These are phyloP conservation scores for Coemansia sp. DNA, from an alignment of 371 early-diverging fungal species.

Conservation along the genomic window DNA sequence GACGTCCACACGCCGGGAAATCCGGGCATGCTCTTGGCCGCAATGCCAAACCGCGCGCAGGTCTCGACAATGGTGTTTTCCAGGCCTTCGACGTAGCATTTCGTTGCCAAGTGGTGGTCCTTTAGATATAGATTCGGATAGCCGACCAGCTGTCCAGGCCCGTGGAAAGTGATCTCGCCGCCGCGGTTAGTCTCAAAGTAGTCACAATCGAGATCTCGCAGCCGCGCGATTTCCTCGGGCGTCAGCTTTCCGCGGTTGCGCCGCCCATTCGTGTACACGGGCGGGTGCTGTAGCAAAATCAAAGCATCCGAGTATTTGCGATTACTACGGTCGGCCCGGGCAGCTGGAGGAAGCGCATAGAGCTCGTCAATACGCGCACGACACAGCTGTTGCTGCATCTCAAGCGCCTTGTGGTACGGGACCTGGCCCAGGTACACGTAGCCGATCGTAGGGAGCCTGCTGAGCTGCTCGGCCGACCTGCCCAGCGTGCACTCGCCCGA, in stretches of 20 bases:
- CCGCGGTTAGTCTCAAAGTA: conserved; percentile 82
- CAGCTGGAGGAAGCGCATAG: conserved; percentile 18
- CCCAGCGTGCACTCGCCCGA: conserved; percentile 27
- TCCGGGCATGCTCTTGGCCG: conserved; percentile 17
- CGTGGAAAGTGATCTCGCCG: conserved; percentile 95
- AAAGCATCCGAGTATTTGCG: conserved; percentile 58
- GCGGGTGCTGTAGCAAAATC: conserved; percentile 82
- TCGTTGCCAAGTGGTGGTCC: conserved; percentile 53
- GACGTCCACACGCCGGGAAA: conserved; percentile 54
- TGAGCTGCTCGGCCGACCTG: conserved; percentile 26
- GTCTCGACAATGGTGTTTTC: conserved; percentile 77
- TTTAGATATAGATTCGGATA: conserved; percentile 90
- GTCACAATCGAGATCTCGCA: conserved; percentile 69
- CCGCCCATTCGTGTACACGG: conserved; percentile 90
- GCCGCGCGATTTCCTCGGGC: conserved; percentile 56
- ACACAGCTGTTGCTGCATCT: conserved; percentile 60
- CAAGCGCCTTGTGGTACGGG: conserved; percentile 59
- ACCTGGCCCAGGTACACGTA: conserved; percentile 56
- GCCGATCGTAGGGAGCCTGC: conserved; percentile 34
- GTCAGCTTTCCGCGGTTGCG: conserved; percentile 66
- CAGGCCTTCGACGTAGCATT: conserved; percentile 76
- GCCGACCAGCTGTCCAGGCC: conserved; percentile 94
- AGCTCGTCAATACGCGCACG: conserved; percentile 52
- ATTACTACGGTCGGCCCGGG: conserved; percentile 8
- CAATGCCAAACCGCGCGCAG: conserved; percentile 66